A percentile compares a stretch with the other conserved stretches of the same genome.
These are phyloP conservation scores for Perkinsus olseni DNA, from an alignment of 169 alveolate genomes.

Conservation along the genomic window DNA sequence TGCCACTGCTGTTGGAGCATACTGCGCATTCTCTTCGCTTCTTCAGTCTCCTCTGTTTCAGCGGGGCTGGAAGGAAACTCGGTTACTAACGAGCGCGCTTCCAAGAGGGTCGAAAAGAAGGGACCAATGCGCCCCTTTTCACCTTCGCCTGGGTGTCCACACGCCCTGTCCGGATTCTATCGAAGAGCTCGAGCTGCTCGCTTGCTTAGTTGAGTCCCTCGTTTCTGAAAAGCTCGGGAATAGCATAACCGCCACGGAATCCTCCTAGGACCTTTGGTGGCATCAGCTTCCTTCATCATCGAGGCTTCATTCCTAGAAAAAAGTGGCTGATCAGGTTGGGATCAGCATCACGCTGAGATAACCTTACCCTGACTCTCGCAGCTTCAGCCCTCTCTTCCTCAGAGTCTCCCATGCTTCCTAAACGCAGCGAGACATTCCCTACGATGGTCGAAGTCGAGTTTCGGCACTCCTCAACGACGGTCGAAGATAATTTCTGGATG, in stretches of 20 bases:
- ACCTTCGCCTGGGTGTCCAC: neutral
- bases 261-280: too few species aligned
- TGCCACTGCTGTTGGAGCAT: neutral
- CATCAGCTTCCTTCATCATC: too few species aligned
- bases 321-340: neutral
- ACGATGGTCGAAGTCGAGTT: too few species aligned
- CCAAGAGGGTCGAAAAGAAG: too few species aligned
- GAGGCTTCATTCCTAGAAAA: too few species aligned
- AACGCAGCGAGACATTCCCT: neutral
- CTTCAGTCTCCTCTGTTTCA: neutral
- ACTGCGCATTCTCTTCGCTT: neutral
- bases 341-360: neutral
- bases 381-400: neutral
- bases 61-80: neutral
- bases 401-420: neutral
- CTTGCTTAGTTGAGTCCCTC: neutral
- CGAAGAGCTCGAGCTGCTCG: neutral
- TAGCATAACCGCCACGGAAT: too few species aligned
- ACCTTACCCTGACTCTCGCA: neutral
- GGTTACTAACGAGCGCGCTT: too few species aligned
- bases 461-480: too few species aligned
- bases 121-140: too few species aligned
- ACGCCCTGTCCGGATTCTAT: neutral
- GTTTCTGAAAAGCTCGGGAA: too few species aligned
- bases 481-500: too few species aligned